A percentile compares a stretch with the other conserved stretches of the same genome.
These are phyloP conservation scores for Suillus clintonianus DNA, from an alignment of 768 basidiomycete genomes.

Conservation along the genomic window DNA sequence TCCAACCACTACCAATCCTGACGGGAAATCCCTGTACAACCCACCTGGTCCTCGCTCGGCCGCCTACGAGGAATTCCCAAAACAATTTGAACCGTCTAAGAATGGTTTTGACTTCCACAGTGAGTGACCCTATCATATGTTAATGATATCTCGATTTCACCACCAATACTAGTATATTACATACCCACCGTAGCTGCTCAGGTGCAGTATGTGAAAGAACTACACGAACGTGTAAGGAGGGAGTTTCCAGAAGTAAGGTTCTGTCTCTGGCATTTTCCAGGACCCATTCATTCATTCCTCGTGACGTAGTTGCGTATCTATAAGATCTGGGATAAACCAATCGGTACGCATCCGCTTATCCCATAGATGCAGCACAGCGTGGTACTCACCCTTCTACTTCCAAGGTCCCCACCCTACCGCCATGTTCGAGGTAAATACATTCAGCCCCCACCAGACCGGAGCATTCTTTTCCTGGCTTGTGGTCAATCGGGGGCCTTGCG, in stretches of 20 bases:
- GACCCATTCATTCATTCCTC: slow-evolving; percentile 2
- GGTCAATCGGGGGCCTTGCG: slow-evolving; percentile 69
- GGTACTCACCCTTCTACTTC: neutral
- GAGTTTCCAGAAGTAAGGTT: slow-evolving; percentile 68
- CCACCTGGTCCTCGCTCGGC: slow-evolving; percentile 46
- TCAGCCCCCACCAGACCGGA: slow-evolving; percentile 68
- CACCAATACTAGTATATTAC: slow-evolving; percentile 55
- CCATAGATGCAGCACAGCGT: neutral
- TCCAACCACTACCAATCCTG: slow-evolving; percentile 47
- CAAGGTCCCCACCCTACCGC: slow-evolving; percentile 67
- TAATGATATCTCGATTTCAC: neutral
- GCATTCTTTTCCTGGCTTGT: slow-evolving; percentile 68
- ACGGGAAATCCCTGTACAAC: slow-evolving; percentile 60
- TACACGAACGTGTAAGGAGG: slow-evolving; percentile 58
- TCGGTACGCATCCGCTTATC: slow-evolving; percentile 43
- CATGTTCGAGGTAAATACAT: slow-evolving; percentile 74
- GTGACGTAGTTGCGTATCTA: slow-evolving; percentile 56
- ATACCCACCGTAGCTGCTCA: slow-evolving; percentile 47
- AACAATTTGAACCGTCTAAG: slow-evolving; percentile 52
- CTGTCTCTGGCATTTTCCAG: neutral
- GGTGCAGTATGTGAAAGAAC: slow-evolving; percentile 47
- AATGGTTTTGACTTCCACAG: slow-evolving; percentile 78
- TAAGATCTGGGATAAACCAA: slow-evolving; percentile 59
- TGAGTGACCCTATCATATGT: slow-evolving; percentile 32
- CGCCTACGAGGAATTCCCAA: slow-evolving; percentile 55